Conservation (phyloP, 2,329 filamentous ascomycete genomes). For the Stemphylium lycopersici region DNA sequence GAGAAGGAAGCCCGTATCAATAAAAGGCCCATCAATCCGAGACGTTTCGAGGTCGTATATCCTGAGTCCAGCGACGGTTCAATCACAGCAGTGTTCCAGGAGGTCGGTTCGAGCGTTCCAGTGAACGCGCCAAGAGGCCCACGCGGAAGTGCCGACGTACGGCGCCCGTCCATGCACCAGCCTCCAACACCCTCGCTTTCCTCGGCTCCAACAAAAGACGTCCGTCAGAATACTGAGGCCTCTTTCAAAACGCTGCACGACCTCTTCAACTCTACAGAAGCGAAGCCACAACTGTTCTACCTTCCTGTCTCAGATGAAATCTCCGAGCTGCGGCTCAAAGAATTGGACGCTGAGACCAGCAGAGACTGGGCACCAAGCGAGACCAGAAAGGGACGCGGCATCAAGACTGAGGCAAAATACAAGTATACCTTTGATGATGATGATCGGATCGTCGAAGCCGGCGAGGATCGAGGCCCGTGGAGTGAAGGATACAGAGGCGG, state of each 20-base stretch:
- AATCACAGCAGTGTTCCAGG: slow-evolving; percentile 40
- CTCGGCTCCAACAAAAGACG: slow-evolving; percentile 14
- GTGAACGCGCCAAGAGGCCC: slow-evolving; percentile 33
- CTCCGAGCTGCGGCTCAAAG: slow-evolving; percentile 68
- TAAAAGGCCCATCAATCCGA: slow-evolving; percentile 23
- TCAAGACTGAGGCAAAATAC: slow-evolving; percentile 41
- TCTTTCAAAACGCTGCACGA: slow-evolving; percentile 64
- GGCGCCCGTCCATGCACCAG: slow-evolving; percentile 6
- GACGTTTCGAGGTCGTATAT: slow-evolving; percentile 44
- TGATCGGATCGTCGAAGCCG: slow-evolving; percentile 52
- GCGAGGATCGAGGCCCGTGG: slow-evolving; percentile 42
- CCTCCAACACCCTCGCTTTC: slow-evolving; percentile 3
- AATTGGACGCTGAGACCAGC: slow-evolving; percentile 56
- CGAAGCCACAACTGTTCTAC: slow-evolving; percentile 70
- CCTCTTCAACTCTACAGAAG: slow-evolving; percentile 64
- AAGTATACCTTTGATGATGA: slow-evolving; percentile 54
- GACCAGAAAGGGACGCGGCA: slow-evolving; percentile 37
- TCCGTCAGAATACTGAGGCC: slow-evolving; percentile 31
- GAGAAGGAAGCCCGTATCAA: slow-evolving; percentile 38
- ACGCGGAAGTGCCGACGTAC: slow-evolving; percentile 14
- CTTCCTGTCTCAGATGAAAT: slow-evolving; percentile 69
- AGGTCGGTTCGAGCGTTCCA: slow-evolving; percentile 38
- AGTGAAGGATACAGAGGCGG: slow-evolving; percentile 26
- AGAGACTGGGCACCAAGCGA: slow-evolving; percentile 49
- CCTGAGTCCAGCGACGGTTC: slow-evolving; percentile 22